A percentile compares a stretch with the other conserved stretches of the same genome.
phyloP scores from a whole-genome alignment of 2,329 filamentous ascomycete genomes.

The Chaetomium sp. region DNA sequence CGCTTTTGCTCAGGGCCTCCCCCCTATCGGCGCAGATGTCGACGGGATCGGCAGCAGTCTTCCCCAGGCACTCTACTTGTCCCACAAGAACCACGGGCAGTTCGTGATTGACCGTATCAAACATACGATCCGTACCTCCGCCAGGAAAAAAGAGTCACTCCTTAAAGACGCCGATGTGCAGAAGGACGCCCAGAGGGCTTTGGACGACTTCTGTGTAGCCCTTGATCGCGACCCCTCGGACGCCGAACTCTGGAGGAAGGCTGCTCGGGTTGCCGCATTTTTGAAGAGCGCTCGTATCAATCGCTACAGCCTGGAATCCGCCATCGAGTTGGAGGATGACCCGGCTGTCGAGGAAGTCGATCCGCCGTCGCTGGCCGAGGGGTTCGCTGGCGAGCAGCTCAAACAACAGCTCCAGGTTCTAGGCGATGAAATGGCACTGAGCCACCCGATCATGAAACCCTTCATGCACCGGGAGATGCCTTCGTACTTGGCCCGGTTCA shows the following conservation, averaged over 20 bases:
- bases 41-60: conserved; percentile 79
- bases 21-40: conserved; percentile 61
- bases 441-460: conserved; percentile 62
- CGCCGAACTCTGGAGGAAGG: conserved; percentile 65
- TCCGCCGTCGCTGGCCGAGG: conserved; percentile 64
- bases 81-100: conserved; percentile 94
- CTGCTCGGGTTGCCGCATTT: conserved; percentile 60
- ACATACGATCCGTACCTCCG: conserved; percentile 47
- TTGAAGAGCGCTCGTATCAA: conserved; percentile 59
- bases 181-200: conserved; percentile 48
- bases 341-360: conserved; percentile 63
- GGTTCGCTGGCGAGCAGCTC: conserved; percentile 63
- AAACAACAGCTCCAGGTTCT: conserved; percentile 58
- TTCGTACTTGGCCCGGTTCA: conserved; percentile 52
- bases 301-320: conserved; percentile 66
- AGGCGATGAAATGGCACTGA: conserved; percentile 57
- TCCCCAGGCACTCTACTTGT: conserved; percentile 86
- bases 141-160: conserved; percentile 37
- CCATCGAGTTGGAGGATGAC: conserved; percentile 68
- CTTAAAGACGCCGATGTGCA: conserved; percentile 45
- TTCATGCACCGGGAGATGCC: conserved; percentile 58
- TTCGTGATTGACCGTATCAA: conserved; percentile 79
- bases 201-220: conserved; percentile 60
- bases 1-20: conserved; percentile 53
- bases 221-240: conserved; percentile 68